A percentile compares a stretch with the other conserved stretches of the same genome.
These are phyloP conservation scores for Citrus sinensis DNA, from an alignment of 345 rosid species.

Conservation along the genomic window DVS_A1.0 CM039165.1:33761501-33762000, in stretches of 20 bases:
- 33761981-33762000: no score
- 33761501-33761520: conserved; percentile 39
- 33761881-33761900: no score
- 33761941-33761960: no score
- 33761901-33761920: no score
- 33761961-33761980: no score
- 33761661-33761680: not conserved
- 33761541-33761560: conserved; percentile 29
- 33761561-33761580: conserved; percentile 12
- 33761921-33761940: no score
- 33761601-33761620: not conserved
- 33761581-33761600: conserved; percentile 23
- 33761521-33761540: conserved; percentile 45
- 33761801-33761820: not conserved
- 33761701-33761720: not conserved
- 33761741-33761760: no score
- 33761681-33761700: not conserved
- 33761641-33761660: not conserved
- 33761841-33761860: no score
- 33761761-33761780: not conserved
- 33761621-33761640: not conserved
- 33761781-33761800: not conserved
- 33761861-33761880: no score
- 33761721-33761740: not conserved
- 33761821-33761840: no score